phyloP scores from a whole-genome alignment of 495 filamentous ascomycete genomes.

The Aspergillus cavernicola region DNA sequence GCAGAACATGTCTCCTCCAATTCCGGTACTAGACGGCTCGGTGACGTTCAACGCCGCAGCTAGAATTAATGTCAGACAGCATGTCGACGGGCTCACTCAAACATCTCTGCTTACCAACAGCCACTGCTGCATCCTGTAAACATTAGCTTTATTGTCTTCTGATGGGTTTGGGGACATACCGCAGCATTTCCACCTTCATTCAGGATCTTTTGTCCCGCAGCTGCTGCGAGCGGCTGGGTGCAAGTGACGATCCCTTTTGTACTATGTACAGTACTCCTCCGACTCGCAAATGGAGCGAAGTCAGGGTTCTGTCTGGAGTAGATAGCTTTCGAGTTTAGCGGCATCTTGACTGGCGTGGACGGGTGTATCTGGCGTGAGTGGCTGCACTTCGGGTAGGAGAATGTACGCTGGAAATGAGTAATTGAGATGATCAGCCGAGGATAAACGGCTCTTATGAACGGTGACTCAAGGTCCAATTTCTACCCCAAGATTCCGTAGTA shows the following conservation, averaged over 20 bases:
- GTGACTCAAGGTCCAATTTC: background rate
- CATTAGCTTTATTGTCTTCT: background rate
- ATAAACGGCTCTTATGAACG: background rate
- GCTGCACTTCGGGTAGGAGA: background rate
- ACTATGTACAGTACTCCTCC: slow-evolving; percentile 89
- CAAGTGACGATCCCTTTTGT: slow-evolving; percentile 89
- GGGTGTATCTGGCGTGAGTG: background rate
- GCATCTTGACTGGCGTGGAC: slow-evolving; percentile 39
- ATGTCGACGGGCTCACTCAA: background rate
- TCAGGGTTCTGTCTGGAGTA: slow-evolving; percentile 60
- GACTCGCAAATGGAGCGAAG: slow-evolving; percentile 68
- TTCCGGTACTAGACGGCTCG: slow-evolving; percentile 90
- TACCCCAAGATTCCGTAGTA: background rate
- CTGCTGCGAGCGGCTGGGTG: slow-evolving; percentile 85
- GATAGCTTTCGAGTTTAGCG: slow-evolving; percentile 56
- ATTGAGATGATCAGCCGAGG: background rate
- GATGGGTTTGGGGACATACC: slow-evolving; percentile 45
- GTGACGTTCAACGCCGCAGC: slow-evolving; percentile 90
- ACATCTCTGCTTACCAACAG: slow-evolving; percentile 52
- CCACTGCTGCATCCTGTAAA: slow-evolving; percentile 84
- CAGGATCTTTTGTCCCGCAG: slow-evolving; percentile 80
- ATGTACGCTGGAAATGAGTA: background rate
- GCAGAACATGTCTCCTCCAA: slow-evolving; percentile 97
- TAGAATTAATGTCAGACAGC: slow-evolving; percentile 13
- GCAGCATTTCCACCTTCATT: slow-evolving; percentile 90